Base-by-base conservation (phyloP, 148 eudicot species). In the Chenopodium quinoa region DNA sequence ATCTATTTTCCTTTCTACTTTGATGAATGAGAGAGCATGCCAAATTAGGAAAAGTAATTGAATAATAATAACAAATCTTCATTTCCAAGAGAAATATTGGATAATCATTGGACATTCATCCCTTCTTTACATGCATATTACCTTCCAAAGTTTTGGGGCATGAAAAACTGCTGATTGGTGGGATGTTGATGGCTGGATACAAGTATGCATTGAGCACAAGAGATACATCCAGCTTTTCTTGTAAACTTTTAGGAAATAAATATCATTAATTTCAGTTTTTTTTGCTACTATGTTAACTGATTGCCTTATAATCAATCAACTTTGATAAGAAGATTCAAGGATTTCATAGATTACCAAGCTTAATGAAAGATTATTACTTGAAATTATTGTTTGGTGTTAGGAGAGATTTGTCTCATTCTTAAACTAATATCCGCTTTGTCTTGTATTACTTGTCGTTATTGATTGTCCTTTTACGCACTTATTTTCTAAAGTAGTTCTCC, bases 191-290 rank as follows among this genome's bases (percentile, higher is more conserved):
- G 72, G 37, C 37, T 69, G 2, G 31, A 5, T 4, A 69, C 72
- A 29, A 32, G 25, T 3, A 12, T 47, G 23, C 80, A 47, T 71
- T 27, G 71, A 82, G 48, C 83, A 82, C 85, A 62, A 83, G 85
- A 73, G 40, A 83, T 78, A 62, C 23, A 64, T 4, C 48, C 66
- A 64, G 58, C 68, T 78, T 32, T 63, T 2, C 2, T 71, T 71
- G 64, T 63, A 1, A 69, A 82, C 4, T 82, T 77, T 25, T 20
- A 82, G 46, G 79, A 22, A 29, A 16, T 56, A 20, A 1, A 3
- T 25, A 58, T 37, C 7, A 40, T 27, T 1, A 13, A 29, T 2
- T 19, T 23, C 72, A 58, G 68, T 71, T 0, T 9, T 16, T 69
- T 52, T 48, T 20, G 31, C 54, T 68, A 77, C 79, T n/a, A 52